These are phyloP conservation scores for Metschnikowia hibisci DNA, from an alignment of 805 yeast genomes.

Conservation along the genomic window DNA sequence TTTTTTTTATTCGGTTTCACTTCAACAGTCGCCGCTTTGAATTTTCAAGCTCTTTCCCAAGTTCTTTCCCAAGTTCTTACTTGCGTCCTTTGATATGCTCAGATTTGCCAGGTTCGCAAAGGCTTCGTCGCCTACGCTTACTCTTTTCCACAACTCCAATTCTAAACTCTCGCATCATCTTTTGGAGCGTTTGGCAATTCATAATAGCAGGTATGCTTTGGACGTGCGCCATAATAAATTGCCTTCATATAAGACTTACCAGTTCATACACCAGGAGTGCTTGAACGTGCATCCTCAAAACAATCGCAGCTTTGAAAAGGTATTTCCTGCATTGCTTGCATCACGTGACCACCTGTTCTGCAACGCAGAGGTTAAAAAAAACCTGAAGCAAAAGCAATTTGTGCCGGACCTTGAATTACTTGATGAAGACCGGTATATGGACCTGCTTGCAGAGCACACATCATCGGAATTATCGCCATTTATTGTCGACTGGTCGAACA, in stretches of 20 bases:
- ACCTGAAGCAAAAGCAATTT: constrained; percentile 17
- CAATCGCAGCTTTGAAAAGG: constrained; percentile 18
- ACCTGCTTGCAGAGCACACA: constrained; percentile 11
- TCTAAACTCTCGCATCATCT: constrained; percentile 25
- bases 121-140: constrained; percentile 17
- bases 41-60: too few relatives aligned
- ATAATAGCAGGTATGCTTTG: constrained; percentile 20
- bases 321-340: constrained; percentile 19
- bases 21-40: constrained; percentile 5
- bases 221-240: constrained; percentile 19
- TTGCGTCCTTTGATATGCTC: constrained; percentile 10
- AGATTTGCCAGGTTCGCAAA: constrained; percentile 17
- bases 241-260: constrained; percentile 19
- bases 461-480: constrained; percentile 20
- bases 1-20: neutral
- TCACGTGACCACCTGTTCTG: constrained; percentile 18
- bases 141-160: constrained; percentile 31
- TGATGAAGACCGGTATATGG: constrained; percentile 11
- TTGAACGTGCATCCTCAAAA: constrained; percentile 20
- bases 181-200: constrained; percentile 22
- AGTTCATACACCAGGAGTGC: constrained; percentile 19
- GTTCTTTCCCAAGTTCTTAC: neutral
- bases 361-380: constrained; percentile 15
- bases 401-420: constrained; percentile 19
- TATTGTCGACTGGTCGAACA: constrained; percentile 61